Evolutionary conservation across 2,329 filamentous ascomycete genomes (phyloP).

Genomic region (Exserohilum rostratum): DNA sequence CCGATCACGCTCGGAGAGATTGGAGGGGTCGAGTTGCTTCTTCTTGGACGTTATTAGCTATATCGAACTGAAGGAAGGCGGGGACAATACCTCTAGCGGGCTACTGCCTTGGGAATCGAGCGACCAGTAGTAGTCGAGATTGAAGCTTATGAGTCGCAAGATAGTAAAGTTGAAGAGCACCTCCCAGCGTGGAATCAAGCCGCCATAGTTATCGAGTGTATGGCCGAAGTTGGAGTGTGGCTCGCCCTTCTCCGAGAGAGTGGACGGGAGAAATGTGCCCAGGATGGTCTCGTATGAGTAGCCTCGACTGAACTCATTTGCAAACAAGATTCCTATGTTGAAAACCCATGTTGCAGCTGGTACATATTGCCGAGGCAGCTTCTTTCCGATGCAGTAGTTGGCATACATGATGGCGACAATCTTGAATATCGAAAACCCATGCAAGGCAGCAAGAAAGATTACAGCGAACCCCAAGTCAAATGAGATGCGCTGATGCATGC

Average conservation of each 20-base stretch:
- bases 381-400: conserved; percentile 81
- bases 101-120: conserved; percentile 66
- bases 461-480: conserved; percentile 86
- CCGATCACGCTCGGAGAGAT: conserved; percentile 87
- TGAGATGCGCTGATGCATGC: conserved; percentile 68
- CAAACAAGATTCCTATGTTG: conserved; percentile 83
- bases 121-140: conserved; percentile 96
- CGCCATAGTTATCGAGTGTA: conserved; percentile 79
- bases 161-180: conserved; percentile 98
- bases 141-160: conserved; percentile 91
- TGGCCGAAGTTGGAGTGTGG: conserved; percentile 65
- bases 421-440: conserved; percentile 86
- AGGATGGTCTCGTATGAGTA: conserved; percentile 74
- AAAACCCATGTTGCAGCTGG: conserved; percentile 85
- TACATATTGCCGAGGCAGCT: conserved; percentile 71
- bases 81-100: conserved; percentile 78
- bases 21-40: conserved; percentile 89
- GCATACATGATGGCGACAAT: conserved; percentile 77
- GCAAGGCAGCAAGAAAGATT: conserved; percentile 77
- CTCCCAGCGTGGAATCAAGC: conserved; percentile 90
- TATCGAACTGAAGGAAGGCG: conserved; percentile 2
- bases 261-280: conserved; percentile 54
- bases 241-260: conserved; percentile 50
- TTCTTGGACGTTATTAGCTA: conserved; percentile 80
- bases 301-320: conserved; percentile 82